A percentile compares a stretch with the other conserved stretches of the same genome.
These are phyloP conservation scores for Microcyclospora tardicrescens DNA, from an alignment of 2,329 filamentous ascomycete genomes.

Conservation along the genomic window DNA sequence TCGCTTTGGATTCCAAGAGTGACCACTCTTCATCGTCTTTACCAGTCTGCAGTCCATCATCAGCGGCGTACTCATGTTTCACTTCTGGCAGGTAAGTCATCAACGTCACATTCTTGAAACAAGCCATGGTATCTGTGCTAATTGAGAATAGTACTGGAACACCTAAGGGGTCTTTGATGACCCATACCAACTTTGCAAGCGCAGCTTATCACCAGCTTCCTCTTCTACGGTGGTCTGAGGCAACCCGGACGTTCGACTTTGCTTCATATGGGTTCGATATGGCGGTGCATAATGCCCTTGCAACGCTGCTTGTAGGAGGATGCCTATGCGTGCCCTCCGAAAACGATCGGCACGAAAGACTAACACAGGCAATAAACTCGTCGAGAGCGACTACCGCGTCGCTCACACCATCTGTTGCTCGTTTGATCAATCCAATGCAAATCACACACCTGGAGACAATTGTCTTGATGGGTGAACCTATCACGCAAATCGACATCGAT, in stretches of 20 bases:
- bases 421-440: not conserved
- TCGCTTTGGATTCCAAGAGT: too few species aligned
- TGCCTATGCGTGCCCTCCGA: constrained; percentile 36
- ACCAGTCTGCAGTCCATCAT: too few species aligned
- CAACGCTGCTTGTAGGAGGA: constrained; percentile 30
- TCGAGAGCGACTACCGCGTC: not conserved
- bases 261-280: not conserved
- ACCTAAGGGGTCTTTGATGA: too few species aligned
- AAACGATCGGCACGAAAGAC: constrained; percentile 13
- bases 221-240: too few species aligned
- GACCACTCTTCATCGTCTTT: too few species aligned
- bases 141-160: too few species aligned
- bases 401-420: not conserved
- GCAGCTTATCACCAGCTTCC: too few species aligned
- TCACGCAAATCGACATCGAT: not conserved
- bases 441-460: not conserved
- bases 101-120: too few species aligned
- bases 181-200: too few species aligned
- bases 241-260: not conserved
- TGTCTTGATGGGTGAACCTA: not conserved
- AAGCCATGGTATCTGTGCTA: too few species aligned
- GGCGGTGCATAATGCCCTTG: not conserved
- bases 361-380: not conserved
- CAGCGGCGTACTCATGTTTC: too few species aligned
- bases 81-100: too few species aligned